Base-by-base conservation (phyloP, 768 basidiomycete species). In the Tulasnella sp. region DNA sequence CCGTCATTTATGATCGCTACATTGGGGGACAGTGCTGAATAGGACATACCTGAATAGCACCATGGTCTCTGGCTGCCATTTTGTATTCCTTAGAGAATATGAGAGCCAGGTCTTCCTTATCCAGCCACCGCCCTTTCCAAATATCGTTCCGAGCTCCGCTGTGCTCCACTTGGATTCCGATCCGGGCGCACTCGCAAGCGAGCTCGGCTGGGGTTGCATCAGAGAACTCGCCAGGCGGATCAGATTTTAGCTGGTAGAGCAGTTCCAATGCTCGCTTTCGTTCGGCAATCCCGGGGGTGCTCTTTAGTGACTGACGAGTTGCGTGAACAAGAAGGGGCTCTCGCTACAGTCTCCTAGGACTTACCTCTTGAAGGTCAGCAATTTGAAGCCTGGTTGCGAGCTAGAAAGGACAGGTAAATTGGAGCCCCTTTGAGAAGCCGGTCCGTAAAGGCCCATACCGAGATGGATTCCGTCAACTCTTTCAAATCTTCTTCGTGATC, bases 61-160 rank as follows among this genome's bases (percentile, higher is more conserved):
- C 28, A 4, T 80, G 24, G n/a, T 37, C 72, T 50, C 37, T 46
- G 2, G 1, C 22, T 20, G 34, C 28, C 34, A 28, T 12, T 46
- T 31, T 42, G 9, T 37, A 64, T 42, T 42, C 79, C 8, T 72
- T 42, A 34, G 1, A 75, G 22, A 80, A 41, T 41, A 75, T 80
- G 37, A 80, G 31, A 18, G 46, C 79, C n/a, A 80, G 72, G 16
- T 50, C 31, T n/a, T 48, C 6, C 72, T 80, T 75, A 24, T 60
- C 72, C 18, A 80, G 46, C 72, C 74, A 80, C 16, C 44, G 28
- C 18, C 79, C 79, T 41, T 80, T 80, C 72, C 74, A 75, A 16
- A 74, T 72, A 24, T 80, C 79, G 72, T 75, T 75, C 24, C 34
- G 37, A 2, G 37, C 9, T 1, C 77, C 77, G 20, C 34, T 24